phyloP scores from a whole-genome alignment of 2,329 filamentous ascomycete species.

The Corinectria fuckeliana region DNA sequence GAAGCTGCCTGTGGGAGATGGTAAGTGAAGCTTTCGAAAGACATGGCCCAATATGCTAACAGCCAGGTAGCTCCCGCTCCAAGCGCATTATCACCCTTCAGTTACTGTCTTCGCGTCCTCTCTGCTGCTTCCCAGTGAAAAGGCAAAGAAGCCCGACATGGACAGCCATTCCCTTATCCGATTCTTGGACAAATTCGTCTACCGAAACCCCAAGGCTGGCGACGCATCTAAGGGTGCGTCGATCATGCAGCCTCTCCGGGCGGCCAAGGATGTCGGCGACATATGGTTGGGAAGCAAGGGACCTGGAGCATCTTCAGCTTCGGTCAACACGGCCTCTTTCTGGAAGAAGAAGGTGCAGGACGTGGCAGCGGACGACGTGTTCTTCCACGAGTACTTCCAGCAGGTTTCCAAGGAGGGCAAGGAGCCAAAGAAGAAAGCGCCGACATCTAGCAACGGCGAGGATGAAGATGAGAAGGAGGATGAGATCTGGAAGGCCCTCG shows the following conservation, averaged over 20 bases:
- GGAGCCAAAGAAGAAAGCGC: slow-evolving; percentile 59
- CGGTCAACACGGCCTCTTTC: slow-evolving; percentile 86
- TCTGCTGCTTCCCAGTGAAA: slow-evolving; percentile 71
- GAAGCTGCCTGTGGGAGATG: slow-evolving; percentile 92
- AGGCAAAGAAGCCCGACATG: slow-evolving; percentile 88
- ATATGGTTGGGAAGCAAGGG: slow-evolving; percentile 62
- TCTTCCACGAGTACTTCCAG: slow-evolving; percentile 98
- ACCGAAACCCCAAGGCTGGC: slow-evolving; percentile 84
- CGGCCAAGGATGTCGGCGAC: slow-evolving; percentile 59
- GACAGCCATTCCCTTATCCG: slow-evolving; percentile 90
- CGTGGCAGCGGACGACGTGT: slow-evolving; percentile 89
- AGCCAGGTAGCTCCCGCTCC: slow-evolving; percentile 42
- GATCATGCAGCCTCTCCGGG: slow-evolving; percentile 91
- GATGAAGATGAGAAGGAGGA: slow-evolving; percentile 71
- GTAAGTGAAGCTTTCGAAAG: slow-evolving; percentile 51
- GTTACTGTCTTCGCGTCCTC: slow-evolving; percentile 82
- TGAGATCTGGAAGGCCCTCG: slow-evolving; percentile 91
- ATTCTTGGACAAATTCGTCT: slow-evolving; percentile 98
- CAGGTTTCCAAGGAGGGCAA: slow-evolving; percentile 69
- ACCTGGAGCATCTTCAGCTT: slow-evolving; percentile 43
- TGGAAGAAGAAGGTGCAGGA: slow-evolving; percentile 91
- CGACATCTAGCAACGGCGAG: slow-evolving; percentile 47
- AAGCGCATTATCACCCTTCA: slow-evolving; percentile 87
- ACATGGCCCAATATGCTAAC: slow-evolving; percentile 28
- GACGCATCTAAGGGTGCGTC: slow-evolving; percentile 76